These are phyloP conservation scores for Actinomortierella ambigua DNA, from an alignment of 371 early-diverging fungal species.

Conservation along the genomic window DNA sequence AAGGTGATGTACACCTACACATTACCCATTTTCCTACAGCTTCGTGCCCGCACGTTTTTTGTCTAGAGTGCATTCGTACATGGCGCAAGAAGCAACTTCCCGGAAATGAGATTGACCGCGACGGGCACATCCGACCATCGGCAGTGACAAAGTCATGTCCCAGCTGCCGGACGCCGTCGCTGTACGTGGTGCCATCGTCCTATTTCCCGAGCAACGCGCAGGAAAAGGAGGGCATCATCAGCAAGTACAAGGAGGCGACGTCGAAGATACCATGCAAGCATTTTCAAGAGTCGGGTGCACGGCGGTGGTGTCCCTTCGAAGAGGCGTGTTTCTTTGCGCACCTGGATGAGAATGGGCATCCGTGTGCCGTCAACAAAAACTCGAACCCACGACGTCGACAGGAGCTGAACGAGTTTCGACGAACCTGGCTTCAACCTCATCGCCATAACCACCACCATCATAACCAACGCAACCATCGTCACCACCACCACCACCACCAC, in stretches of 20 bases:
- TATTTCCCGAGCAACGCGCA: constrained; percentile 42
- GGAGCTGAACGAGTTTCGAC: constrained; percentile 1
- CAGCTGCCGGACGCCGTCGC: constrained; percentile 46
- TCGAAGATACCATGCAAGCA: constrained; percentile 44
- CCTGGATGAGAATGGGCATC: constrained; percentile 33
- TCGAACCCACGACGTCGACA: constrained; percentile 24
- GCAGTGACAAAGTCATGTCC: constrained; percentile 50
- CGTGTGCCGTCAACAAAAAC: constrained; percentile 26
- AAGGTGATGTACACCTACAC: neutral
- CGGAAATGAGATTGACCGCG: constrained; percentile 5
- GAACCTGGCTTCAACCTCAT: neutral
- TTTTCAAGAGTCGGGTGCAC: constrained; percentile 40
- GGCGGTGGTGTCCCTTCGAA: constrained; percentile 49
- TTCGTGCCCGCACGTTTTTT: constrained; percentile 46
- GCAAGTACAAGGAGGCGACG: constrained; percentile 41
- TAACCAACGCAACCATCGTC: neutral
- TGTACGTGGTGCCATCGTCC: constrained; percentile 48
- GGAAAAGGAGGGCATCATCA: constrained; percentile 45
- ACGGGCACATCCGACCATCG: constrained; percentile 5
- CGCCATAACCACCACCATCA: neutral
- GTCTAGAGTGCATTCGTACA: constrained; percentile 46
- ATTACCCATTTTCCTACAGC: constrained; percentile 12
- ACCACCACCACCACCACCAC: neutral
- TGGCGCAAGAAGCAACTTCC: constrained; percentile 48
- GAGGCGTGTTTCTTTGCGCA: constrained; percentile 53